phyloP scores from a whole-genome alignment of 2,329 filamentous ascomycete species.

The Pezicula neosporulosa region DNA sequence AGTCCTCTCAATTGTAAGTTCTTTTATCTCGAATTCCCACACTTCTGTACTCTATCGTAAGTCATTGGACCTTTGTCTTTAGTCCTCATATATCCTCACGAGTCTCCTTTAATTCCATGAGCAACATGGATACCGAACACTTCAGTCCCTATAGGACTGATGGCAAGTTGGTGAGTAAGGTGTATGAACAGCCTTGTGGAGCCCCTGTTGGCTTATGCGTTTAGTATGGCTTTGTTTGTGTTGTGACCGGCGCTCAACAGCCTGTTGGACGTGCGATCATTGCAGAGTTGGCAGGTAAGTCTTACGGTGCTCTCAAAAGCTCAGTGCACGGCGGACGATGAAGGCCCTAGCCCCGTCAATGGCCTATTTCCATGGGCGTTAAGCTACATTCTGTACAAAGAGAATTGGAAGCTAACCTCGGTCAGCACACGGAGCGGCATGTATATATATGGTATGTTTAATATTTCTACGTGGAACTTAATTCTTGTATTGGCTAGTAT shows the following conservation, averaged over 20 bases:
- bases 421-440: constrained; percentile 59
- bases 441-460: constrained; percentile 53
- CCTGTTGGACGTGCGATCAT: constrained; percentile 59
- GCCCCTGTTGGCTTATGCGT: background rate
- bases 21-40: background rate
- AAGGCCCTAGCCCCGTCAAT: background rate
- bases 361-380: background rate
- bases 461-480: constrained; percentile 2
- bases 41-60: background rate
- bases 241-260: constrained; percentile 59
- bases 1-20: background rate
- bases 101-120: background rate
- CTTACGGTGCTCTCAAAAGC: background rate
- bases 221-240: constrained; percentile 61
- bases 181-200: background rate
- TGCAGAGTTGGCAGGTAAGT: constrained; percentile 52
- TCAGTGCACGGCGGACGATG: background rate
- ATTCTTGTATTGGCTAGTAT: background rate
- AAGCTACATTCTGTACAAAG: too few species aligned
- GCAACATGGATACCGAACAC: constrained; percentile 18
- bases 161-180: constrained; percentile 21
- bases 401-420: constrained; percentile 11
- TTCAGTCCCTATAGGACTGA: constrained; percentile 26
- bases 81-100: background rate
- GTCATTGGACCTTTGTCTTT: background rate